Evolutionary conservation across 768 basidiomycete species (phyloP).

Genomic region (Arthromyces matolae): DNA sequence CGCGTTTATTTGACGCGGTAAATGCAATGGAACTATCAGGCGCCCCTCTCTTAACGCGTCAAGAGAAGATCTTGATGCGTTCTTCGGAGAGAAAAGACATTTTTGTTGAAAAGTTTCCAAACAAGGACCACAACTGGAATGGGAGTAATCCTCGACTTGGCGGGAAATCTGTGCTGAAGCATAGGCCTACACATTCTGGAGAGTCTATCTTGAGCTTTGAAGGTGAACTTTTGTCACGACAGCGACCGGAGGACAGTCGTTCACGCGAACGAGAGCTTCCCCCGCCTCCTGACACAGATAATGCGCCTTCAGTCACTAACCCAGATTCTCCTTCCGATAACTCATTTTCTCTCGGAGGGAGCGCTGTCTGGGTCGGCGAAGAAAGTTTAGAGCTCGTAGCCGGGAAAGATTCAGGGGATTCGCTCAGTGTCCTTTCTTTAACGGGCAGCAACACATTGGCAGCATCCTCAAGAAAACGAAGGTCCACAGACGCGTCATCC

Average conservation of each 20-base stretch:
- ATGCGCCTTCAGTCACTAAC: conserved; percentile 26
- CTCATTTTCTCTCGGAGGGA: conserved; percentile 75
- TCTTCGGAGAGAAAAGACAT: conserved; percentile 89
- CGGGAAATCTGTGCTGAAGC: conserved; percentile 29
- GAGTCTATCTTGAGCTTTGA: conserved; percentile 72
- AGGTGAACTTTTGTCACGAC: conserved; percentile 55
- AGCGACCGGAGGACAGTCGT: conserved; percentile 33
- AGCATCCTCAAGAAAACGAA: conserved; percentile 47
- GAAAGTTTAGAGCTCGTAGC: conserved; percentile 53
- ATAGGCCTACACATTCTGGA: conserved; percentile 49
- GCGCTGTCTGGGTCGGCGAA: conserved; percentile 82
- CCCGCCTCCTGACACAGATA: conserved; percentile 32
- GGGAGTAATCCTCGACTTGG: conserved; percentile 21
- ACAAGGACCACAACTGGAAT: conserved; percentile 21
- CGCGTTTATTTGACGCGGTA: conserved; percentile 86
- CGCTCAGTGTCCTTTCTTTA: conserved; percentile 38
- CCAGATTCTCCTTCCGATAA: conserved; percentile 64
- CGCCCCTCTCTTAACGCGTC: conserved; percentile 71
- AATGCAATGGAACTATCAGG: conserved; percentile 87
- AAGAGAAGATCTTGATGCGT: conserved; percentile 88
- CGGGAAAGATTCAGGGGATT: conserved; percentile 43
- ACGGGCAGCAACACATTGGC: conserved; percentile 37
- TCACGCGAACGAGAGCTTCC: conserved; percentile 30
- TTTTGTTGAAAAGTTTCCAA: conserved; percentile 77
- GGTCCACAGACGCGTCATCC: conserved; percentile 73